Evolutionary conservation across 306 rosid species (phyloP).

Genomic region (Hylodesmum podocarpum): DNA sequence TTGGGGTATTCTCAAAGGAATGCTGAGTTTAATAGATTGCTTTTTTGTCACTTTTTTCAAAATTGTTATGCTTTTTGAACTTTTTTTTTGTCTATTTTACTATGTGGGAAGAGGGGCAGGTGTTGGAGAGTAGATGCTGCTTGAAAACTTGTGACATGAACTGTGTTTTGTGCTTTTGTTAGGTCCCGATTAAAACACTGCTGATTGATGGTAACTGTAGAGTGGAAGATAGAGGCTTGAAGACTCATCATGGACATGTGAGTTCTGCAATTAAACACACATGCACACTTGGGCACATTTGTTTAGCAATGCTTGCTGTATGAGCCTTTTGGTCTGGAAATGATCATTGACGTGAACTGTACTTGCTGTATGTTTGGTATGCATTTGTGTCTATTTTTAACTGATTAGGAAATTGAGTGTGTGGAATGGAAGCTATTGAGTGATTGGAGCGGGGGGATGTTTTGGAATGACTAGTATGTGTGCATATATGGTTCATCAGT

Average conservation of each 20-base stretch:
- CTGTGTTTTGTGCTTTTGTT: conserved; percentile 28
- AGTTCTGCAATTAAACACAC: conserved; percentile 49
- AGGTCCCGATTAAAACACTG: conserved; percentile 95
- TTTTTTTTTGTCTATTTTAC: neutral
- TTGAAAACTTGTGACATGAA: neutral
- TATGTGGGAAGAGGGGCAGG: conserved; percentile 16
- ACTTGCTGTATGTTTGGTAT: neutral
- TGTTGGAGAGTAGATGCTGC: conserved; percentile 17
- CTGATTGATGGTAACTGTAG: conserved; percentile 96
- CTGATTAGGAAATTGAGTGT: conserved; percentile 2
- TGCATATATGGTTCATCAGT: conserved; percentile 5
- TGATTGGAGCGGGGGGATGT: conserved; percentile 24
- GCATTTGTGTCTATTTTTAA: conserved; percentile 1
- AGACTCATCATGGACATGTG: conserved; percentile 98
- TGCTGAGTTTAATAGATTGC: neutral
- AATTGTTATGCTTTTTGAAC: conserved; percentile 15
- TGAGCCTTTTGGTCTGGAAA: conserved; percentile 17
- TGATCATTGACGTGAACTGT: neutral
- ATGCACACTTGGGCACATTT: neutral
- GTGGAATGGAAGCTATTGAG: neutral
- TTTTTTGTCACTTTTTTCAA: conserved; percentile 6
- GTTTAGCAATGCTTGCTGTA: neutral
- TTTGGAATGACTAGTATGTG: conserved; percentile 14
- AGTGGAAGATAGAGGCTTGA: conserved; percentile 99
- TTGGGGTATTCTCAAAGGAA: neutral